Evolutionary conservation across 768 basidiomycete genomes (phyloP).

Genomic region (Mycena kentingensis): DNA sequence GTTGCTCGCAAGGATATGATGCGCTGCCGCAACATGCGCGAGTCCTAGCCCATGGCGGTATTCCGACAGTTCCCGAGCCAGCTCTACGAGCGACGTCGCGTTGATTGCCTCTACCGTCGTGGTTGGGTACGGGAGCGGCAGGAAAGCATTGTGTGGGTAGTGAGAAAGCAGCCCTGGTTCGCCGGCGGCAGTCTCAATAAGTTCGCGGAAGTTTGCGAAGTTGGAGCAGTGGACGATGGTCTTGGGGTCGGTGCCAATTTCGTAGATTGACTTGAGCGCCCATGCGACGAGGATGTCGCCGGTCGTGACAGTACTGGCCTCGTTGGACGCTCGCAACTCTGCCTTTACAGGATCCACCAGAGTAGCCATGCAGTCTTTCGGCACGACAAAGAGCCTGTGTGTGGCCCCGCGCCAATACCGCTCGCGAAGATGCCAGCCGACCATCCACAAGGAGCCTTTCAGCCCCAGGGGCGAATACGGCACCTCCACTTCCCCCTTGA

Average conservation of each 20-base stretch:
- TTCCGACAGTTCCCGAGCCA: constrained; percentile 26
- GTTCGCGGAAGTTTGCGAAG: constrained; percentile 39
- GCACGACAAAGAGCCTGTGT: constrained; percentile 36
- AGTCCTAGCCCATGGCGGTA: constrained; percentile 23
- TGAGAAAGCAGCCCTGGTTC: constrained; percentile 22
- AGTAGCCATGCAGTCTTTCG: constrained; percentile 29
- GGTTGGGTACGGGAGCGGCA: constrained; percentile 43
- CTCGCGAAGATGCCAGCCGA: constrained; percentile 39
- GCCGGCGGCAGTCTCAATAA: constrained; percentile 25
- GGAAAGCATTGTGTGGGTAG: constrained; percentile 43
- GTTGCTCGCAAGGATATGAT: constrained; percentile 28
- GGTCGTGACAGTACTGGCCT: constrained; percentile 29
- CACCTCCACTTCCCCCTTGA: neutral
- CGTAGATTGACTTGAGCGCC: constrained; percentile 44
- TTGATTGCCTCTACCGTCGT: constrained; percentile 38
- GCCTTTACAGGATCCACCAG: constrained; percentile 35
- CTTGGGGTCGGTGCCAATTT: constrained; percentile 30
- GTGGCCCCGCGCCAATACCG: constrained; percentile 40
- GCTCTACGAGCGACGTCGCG: constrained; percentile 30
- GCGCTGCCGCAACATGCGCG: constrained; percentile 34
- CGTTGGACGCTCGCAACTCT: constrained; percentile 25
- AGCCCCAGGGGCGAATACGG: constrained; percentile 33
- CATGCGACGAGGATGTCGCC: constrained; percentile 45
- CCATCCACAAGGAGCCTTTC: constrained; percentile 32
- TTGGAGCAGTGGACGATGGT: constrained; percentile 39